phyloP scores from a whole-genome alignment of 176 grass and related monocot genomes.

The Triticum timopheevii region DNA sequence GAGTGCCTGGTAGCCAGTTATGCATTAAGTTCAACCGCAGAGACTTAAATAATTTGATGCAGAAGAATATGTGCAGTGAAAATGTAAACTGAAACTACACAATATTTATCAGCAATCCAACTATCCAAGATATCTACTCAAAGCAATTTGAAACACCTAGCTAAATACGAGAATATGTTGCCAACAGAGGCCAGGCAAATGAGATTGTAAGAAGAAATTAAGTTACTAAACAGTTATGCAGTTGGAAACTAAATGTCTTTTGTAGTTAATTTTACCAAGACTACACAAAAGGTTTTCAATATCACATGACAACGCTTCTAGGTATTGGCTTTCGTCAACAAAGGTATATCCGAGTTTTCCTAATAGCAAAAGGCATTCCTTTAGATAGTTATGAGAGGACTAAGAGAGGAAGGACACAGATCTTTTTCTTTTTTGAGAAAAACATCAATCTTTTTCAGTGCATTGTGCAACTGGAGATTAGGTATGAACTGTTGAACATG shows the following conservation, averaged over 20 bases:
- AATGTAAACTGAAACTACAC: not conserved
- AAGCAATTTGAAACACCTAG: conserved; percentile 7
- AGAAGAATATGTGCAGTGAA: not conserved
- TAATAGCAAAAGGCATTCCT: not conserved
- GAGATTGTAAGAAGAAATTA: conserved; percentile 14
- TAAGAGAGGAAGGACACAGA: not conserved
- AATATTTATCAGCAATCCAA: not conserved
- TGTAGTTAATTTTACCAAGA: conserved; percentile 14
- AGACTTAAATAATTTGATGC: conserved; percentile 6
- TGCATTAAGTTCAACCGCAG: not conserved
- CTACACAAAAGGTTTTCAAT: not conserved
- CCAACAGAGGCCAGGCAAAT: not conserved
- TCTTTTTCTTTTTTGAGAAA: not conserved
- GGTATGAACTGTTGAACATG: conserved; percentile 11
- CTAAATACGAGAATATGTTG: conserved; percentile 12
- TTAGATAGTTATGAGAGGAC: not conserved
- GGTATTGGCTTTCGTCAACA: not conserved
- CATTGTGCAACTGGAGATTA: not conserved
- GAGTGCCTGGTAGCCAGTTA: conserved; percentile 55
- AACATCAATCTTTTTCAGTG: not conserved
- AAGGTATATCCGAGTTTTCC: not conserved
- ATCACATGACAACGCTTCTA: conserved; percentile 25
- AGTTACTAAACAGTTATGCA: conserved; percentile 9
- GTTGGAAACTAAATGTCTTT: not conserved
- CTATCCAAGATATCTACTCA: not conserved